Percentiles rank a stretch among this genome's conserved stretches.
These are phyloP conservation scores for Cucurbita moschata DNA, from an alignment of 306 rosid species.

Conservation along the genomic window DNA sequence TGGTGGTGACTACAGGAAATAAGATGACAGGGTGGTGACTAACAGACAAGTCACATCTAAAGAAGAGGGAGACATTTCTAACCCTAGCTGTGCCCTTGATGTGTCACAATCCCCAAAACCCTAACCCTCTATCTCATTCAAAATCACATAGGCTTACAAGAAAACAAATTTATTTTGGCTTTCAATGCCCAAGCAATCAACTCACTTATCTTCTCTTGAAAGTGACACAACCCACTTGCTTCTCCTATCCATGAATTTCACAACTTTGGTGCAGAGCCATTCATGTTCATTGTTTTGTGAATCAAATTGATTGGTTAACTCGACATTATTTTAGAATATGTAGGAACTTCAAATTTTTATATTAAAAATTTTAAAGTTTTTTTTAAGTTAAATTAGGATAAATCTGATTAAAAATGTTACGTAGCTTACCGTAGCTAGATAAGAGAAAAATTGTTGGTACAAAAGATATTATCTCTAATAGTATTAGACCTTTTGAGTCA, in stretches of 20 bases:
- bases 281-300: not conserved
- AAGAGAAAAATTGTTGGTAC: no score
- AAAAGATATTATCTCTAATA: no score
- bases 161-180: no score
- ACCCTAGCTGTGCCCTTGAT: conserved; percentile 13
- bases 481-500: no score
- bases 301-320: not conserved
- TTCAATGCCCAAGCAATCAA: conserved; percentile 21
- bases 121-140: not conserved
- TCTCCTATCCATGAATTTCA: not conserved
- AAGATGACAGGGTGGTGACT: no score
- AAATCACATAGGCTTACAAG: no score
- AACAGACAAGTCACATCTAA: conserved; percentile 11
- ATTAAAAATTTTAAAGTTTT: no score
- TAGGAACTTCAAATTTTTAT: not conserved
- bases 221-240: conserved; percentile 1
- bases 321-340: not conserved
- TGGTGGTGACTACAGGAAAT: conserved; percentile 9
- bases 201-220: conserved; percentile 14
- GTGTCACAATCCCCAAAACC: not conserved
- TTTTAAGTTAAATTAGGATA: not conserved
- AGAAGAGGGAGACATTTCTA: conserved; percentile 4
- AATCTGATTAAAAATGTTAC: no score
- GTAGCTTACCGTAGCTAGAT: no score
- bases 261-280: no score